Conservation (phyloP, 169 alveolate genomes). For the Plasmodium gaboni region DNA sequence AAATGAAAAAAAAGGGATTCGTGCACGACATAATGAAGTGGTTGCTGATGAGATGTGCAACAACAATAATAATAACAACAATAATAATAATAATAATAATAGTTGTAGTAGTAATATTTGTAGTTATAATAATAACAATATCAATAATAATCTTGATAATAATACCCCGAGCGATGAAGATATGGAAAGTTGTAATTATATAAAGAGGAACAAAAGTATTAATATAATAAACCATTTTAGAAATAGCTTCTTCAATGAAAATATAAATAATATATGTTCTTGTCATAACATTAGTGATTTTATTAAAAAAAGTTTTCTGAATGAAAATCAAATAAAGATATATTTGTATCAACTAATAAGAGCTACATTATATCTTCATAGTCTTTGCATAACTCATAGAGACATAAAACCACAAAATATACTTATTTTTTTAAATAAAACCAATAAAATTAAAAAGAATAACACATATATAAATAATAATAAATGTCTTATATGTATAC, state of each 20-base stretch:
- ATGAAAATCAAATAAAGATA: conserved; percentile 86
- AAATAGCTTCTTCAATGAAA: too few relatives aligned
- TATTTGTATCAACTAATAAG: conserved; percentile 96
- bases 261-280: conserved; percentile 27
- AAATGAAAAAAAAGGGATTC: too few relatives aligned
- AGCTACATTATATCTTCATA: conserved; percentile 96
- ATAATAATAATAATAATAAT: neutral
- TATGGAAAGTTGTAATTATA: conserved; percentile 1
- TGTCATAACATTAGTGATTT: conserved; percentile 50
- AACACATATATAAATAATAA: neutral
- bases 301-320: conserved; percentile 44
- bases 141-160: neutral
- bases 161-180: neutral
- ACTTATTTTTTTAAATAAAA: conserved; percentile 85
- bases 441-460: neutral
- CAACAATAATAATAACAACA: too few relatives aligned
- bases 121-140: neutral
- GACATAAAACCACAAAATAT: conserved; percentile 99
- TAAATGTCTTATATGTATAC: conserved; percentile 42
- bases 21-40: too few relatives aligned
- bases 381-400: conserved; percentile 97
- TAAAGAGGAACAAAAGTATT: neutral
- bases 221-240: too few relatives aligned
- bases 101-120: neutral
- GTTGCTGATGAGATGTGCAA: too few relatives aligned